A percentile compares a stretch with the other conserved stretches of the same genome.
Evolutionary conservation across 192 early-diverging fungal genomes (phyloP).

Genomic region (Mortierella antarctica): DNA sequence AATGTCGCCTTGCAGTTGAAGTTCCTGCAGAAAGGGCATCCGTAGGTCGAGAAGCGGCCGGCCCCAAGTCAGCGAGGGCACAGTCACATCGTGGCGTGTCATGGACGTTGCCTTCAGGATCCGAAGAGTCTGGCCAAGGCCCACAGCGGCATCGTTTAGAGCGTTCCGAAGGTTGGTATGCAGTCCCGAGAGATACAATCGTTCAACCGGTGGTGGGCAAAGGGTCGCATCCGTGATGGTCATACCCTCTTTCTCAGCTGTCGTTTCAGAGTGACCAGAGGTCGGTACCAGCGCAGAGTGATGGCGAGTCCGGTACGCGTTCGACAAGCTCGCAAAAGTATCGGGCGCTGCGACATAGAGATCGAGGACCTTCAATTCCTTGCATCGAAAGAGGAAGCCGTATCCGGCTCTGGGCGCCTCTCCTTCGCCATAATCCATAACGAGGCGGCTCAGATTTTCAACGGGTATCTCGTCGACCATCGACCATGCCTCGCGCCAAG

Average conservation of each 20-base stretch:
- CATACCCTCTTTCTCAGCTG: too few species aligned
- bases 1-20: constrained; percentile 43
- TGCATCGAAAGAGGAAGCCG: constrained; percentile 22
- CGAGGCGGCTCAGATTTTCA: constrained; percentile 14
- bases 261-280: neutral
- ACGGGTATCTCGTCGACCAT: constrained; percentile 35
- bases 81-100: neutral
- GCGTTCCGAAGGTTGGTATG: constrained; percentile 22
- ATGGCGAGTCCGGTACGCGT: constrained; percentile 3
- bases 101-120: constrained; percentile 41
- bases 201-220: constrained; percentile 24
- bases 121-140: constrained; percentile 15
- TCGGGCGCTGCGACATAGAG: constrained; percentile 23
- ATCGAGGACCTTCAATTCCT: constrained; percentile 22
- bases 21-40: constrained; percentile 35
- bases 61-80: constrained; percentile 22
- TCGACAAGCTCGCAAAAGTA: constrained; percentile 16
- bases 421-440: constrained; percentile 40
- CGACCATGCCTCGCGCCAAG: constrained; percentile 37
- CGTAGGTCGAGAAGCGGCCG: constrained; percentile 5
- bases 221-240: neutral
- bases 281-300: neutral
- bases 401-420: neutral
- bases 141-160: constrained; percentile 25
- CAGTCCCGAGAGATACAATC: constrained; percentile 30